Percentiles rank a stretch among this genome's conserved stretches.
Conservation (phyloP, 805 yeast species). For the Tetrapisispora nanseiensis region DNA sequence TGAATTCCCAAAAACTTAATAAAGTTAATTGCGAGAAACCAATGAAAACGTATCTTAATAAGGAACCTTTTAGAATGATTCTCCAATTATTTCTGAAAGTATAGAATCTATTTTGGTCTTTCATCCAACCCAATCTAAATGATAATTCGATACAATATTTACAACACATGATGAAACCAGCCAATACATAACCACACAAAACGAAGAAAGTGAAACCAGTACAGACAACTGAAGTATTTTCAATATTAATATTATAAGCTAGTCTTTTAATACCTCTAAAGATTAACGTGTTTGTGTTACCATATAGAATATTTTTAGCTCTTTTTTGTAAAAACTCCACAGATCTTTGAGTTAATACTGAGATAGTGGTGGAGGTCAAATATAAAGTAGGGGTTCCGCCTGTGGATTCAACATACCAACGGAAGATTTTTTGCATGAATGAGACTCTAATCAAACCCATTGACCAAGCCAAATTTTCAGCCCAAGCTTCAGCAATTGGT, state of each 20-base stretch:
- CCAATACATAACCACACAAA: slow-evolving; percentile 62
- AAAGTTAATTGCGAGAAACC: slow-evolving; percentile 78
- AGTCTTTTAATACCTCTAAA: slow-evolving; percentile 81
- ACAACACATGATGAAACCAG: slow-evolving; percentile 46
- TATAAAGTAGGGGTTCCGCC: slow-evolving; percentile 79
- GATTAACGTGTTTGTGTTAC: slow-evolving; percentile 52
- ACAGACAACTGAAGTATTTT: slow-evolving; percentile 70
- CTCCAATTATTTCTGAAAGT: slow-evolving; percentile 49
- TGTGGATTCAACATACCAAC: slow-evolving; percentile 82
- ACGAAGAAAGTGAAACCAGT: slow-evolving; percentile 85
- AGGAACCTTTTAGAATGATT: slow-evolving; percentile 61
- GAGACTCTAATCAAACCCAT: slow-evolving; percentile 75
- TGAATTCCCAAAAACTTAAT: slow-evolving; percentile 82
- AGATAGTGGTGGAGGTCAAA: slow-evolving; percentile 50
- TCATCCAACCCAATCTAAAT: slow-evolving; percentile 40
- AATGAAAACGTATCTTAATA: slow-evolving; percentile 69
- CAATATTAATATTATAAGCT: slow-evolving; percentile 68
- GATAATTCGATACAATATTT: slow-evolving; percentile 43
- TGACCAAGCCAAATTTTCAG: slow-evolving; percentile 89
- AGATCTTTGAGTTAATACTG: slow-evolving; percentile 62
- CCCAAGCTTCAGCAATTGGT: slow-evolving; percentile 91
- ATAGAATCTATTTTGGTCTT: slow-evolving; percentile 34
- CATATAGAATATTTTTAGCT: slow-evolving; percentile 33
- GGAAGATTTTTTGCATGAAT: slow-evolving; percentile 78
- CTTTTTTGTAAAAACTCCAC: slow-evolving; percentile 29